Percentiles rank a stretch among this genome's conserved stretches.
Conservation (phyloP, 768 basidiomycete species). For the Sporobolomyces pararoseus region DNA sequence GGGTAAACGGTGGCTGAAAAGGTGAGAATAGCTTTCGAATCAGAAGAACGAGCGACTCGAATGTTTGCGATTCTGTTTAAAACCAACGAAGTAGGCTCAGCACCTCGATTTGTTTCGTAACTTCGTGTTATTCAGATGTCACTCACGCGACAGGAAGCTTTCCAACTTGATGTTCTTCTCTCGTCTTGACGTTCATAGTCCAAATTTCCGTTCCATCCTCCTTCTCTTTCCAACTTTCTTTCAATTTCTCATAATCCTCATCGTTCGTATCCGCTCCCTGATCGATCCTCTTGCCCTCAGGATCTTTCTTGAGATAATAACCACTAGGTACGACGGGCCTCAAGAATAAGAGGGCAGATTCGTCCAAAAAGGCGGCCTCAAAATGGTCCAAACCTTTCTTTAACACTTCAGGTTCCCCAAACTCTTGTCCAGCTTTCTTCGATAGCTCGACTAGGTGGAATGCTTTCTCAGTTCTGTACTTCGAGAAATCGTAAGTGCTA, state of each 20-base stretch:
- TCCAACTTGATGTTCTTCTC: slow-evolving; percentile 35
- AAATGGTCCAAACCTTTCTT: too few relatives aligned
- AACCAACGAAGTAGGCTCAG: too few relatives aligned
- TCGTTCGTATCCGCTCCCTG: slow-evolving; percentile 10
- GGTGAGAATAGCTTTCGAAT: slow-evolving; percentile 59
- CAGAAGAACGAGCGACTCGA: slow-evolving; percentile 47
- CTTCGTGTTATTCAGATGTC: background rate
- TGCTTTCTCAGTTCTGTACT: slow-evolving; percentile 8
- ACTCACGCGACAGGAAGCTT: slow-evolving; percentile 41
- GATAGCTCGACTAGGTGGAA: too few relatives aligned
- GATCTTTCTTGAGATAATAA: too few relatives aligned
- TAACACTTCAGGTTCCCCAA: too few relatives aligned
- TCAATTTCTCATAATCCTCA: slow-evolving; percentile 11
- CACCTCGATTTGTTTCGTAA: too few relatives aligned
- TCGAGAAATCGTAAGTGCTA: slow-evolving; percentile 18
- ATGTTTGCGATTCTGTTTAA: slow-evolving; percentile 25
- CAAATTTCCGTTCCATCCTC: slow-evolving; percentile 39
- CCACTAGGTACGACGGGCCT: too few relatives aligned
- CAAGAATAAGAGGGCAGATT: too few relatives aligned
- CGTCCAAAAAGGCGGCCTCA: too few relatives aligned
- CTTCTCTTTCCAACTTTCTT: slow-evolving; percentile 3
- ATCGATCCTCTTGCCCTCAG: slow-evolving; percentile 10
- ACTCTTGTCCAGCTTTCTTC: too few relatives aligned
- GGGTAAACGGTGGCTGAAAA: slow-evolving; percentile 80
- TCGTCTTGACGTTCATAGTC: slow-evolving; percentile 33